Base-by-base conservation (phyloP, 805 yeast species). In the Ogataea nitratoaversa region DNA sequence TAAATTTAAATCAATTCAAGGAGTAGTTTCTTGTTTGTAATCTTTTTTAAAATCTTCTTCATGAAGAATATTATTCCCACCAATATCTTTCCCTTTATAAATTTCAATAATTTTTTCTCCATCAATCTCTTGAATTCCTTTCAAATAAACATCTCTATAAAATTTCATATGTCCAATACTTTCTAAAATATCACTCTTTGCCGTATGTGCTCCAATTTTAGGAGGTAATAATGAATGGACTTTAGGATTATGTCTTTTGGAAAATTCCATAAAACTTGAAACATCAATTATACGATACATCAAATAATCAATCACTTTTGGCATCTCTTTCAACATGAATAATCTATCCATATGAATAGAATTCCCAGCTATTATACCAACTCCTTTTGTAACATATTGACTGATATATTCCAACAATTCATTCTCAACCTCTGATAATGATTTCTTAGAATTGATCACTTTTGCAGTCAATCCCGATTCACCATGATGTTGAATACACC, bases 271-370 rank as follows among this genome's bases (percentile, higher is more conserved):
- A 34, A 93, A 66, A 1, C 89, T 70, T n/a, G 95, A 82, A 13
- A 93, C 99, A 56, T 93, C 99, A 30, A 93, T 75, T 30, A 90
- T 71, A 40, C 99, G 73, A 59, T 93, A 93, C 57, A 68, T 76
- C 51, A 76, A 62, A 43, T 70, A 70, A 30, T 75, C 75, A n/a
- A 75, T 47, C 7, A 87, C 81, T 35, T 71, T 61, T 0, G 98
- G 98, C 67, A 93, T 80, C 54, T 91, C 96, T 38, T 76, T 71
- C 57, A 78, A 66, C 83, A 93, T 74, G 62, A 91, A 93, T 37
- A 84, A 71, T 43, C 88, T 75, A 60, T 93, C 99, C 81, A 87
- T 82, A 60, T 93, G 97, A 16, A 93, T 81, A 0, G 95, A 76
- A 52, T 91, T 93, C 2, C 99, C 99, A 0, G 95, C 95, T 40